Evolutionary conservation across 305 asterid genomes (phyloP).

Genomic region (Fraxinus dipetala): DNA sequence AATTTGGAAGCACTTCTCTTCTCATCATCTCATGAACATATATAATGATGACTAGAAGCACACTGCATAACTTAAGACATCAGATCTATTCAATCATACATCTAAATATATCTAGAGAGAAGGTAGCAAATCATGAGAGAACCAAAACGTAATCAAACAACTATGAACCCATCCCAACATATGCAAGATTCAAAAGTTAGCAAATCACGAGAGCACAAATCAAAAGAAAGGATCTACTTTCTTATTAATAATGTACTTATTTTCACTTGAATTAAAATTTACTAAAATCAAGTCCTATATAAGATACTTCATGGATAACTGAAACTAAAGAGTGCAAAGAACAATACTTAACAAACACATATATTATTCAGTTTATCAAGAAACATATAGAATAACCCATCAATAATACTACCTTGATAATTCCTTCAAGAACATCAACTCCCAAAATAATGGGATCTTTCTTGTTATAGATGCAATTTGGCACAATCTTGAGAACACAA

Average conservation of each 20-base stretch:
- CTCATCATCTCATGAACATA: not conserved
- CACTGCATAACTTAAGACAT: not conserved
- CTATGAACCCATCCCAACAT: not conserved
- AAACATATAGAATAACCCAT: not conserved
- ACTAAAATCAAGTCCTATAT: not conserved
- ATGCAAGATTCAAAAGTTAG: not conserved
- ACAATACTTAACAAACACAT: not conserved
- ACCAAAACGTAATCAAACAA: not conserved
- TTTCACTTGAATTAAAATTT: not conserved
- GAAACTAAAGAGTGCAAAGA: not conserved
- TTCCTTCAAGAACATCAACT: constrained; percentile 82
- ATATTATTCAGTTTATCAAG: not conserved
- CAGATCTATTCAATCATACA: not conserved
- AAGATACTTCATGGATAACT: not conserved
- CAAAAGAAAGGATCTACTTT: not conserved
- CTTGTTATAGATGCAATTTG: constrained; percentile 79
- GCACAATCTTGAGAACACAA: constrained; percentile 84
- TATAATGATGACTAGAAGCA: not conserved
- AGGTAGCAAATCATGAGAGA: not conserved
- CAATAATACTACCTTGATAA: constrained; percentile 70
- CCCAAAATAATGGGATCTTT: constrained; percentile 97
- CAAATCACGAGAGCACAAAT: not conserved
- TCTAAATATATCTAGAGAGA: not conserved
- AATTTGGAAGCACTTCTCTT: not conserved
- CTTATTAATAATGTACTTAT: not conserved